Evolutionary conservation across 371 early-diverging fungal species (phyloP), one percentile per base, ranked within the genome.

Genomic region (Sporodiniella umbellata): DNA sequence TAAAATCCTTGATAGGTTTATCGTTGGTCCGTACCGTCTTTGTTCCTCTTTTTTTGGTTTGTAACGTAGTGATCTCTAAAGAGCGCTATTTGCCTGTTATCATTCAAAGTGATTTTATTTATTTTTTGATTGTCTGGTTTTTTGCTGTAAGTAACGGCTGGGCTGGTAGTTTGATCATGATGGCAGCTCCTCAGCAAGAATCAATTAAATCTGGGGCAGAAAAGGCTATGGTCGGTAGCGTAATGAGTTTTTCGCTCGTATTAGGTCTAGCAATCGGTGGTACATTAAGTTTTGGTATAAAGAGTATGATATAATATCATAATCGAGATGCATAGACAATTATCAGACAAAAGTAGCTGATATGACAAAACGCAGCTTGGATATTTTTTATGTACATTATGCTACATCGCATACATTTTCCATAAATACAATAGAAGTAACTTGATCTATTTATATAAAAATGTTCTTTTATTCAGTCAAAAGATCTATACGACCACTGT

Each of bases 111-210:
- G 92, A 90, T 59, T 51, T 63, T 31, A 49, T 69, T 15, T 89
- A 85, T 56, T 79, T 87, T 44, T 12, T 75, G 1, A 52, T 88
- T 12, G 64, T 90, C 19, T 64, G 75, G 51, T 10, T 87, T 33
- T 85, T 92, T 54, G 83, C 86, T 10, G 44, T 82, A 19, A 72
- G 84, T 15, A 87, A 85, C 52, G 92, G 92, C 0, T 87, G 84
- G 66, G 38, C 88, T 26, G 79, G 78, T 26, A 82, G 89, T 40
- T 59, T 88, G 33, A 51, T 75, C n/a, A 89, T 91, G 75, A 90
- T 92, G 82, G 70, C 81, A 4, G 91, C 85, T 2, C 92, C 92
- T 1, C 69, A 81, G 22, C 56, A 85, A 7, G 61, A 75, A 8
- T 68, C 72, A 12, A 49, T 70, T 3, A 51, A 62, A 14, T 39